A percentile compares a stretch with the other conserved stretches of the same genome.
Evolutionary conservation across 371 early-diverging fungal species (phyloP).

Genomic region (Phascolomyces articulosus): DNA sequence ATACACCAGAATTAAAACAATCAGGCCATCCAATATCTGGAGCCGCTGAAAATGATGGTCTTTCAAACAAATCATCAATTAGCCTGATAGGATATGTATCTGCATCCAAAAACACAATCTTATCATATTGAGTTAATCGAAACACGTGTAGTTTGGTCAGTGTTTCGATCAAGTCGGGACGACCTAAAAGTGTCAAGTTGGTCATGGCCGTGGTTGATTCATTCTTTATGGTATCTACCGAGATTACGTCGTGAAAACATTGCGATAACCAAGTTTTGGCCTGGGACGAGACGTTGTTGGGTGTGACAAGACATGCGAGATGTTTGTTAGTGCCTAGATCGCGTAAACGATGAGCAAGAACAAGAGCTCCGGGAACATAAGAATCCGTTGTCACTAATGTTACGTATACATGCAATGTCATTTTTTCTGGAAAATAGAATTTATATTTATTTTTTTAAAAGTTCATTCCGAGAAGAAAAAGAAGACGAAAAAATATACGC

Average conservation of each 20-base stretch:
- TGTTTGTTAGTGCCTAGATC: constrained; percentile 61
- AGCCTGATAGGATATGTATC: constrained; percentile 82
- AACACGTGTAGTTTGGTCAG: constrained; percentile 91
- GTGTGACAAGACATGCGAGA: constrained; percentile 77
- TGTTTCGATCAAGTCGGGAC: constrained; percentile 88
- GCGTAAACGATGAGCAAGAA: constrained; percentile 79
- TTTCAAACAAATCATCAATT: constrained; percentile 82
- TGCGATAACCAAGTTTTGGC: constrained; percentile 46
- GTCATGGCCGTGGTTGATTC: constrained; percentile 26
- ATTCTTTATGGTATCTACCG: constrained; percentile 53
- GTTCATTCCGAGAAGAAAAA: too few relatives aligned
- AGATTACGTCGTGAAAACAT: constrained; percentile 68
- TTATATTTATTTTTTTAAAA: too few relatives aligned
- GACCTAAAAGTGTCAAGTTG: constrained; percentile 77
- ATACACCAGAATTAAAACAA: constrained; percentile 96
- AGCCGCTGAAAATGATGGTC: constrained; percentile 79
- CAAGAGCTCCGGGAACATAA: constrained; percentile 88
- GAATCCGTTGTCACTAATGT: constrained; percentile 77
- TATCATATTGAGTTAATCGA: constrained; percentile 64
- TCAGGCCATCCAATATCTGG: constrained; percentile 93
- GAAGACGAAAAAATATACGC: too few relatives aligned
- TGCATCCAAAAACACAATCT: constrained; percentile 89
- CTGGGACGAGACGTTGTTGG: constrained; percentile 46
- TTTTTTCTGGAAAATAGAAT: too few relatives aligned
- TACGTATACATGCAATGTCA: constrained; percentile 58